Conservation (phyloP, 768 basidiomycete genomes). For the Leccinum sublutescens region DNA sequence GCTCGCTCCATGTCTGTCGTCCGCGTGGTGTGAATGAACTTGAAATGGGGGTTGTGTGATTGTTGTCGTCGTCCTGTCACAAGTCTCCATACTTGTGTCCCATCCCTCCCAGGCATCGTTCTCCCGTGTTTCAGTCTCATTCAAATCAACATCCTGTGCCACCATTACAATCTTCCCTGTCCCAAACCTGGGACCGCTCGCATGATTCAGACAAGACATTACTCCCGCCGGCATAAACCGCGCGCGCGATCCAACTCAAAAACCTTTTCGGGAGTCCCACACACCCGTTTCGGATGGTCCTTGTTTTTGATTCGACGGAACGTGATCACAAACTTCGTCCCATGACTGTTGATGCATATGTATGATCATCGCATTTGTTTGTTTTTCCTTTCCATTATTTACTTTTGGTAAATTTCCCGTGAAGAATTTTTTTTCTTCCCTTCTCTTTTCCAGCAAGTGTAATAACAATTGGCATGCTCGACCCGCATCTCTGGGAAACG, state of each 20-base stretch:
- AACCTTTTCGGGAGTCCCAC: neutral
- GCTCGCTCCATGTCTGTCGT: conserved; percentile 26
- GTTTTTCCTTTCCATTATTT: conserved; percentile 22
- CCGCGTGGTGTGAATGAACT: conserved; percentile 15
- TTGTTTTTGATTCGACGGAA: conserved; percentile 2
- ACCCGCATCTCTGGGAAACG: conserved; percentile 26
- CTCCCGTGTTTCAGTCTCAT: conserved; percentile 23
- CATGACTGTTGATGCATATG: neutral
- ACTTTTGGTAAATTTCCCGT: conserved; percentile 9
- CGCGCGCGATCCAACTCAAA: conserved; percentile 2
- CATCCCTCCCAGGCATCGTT: conserved; percentile 19
- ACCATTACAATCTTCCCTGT: conserved; percentile 4
- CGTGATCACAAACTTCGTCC: conserved; percentile 3
- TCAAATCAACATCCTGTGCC: conserved; percentile 7
- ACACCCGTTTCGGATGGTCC: conserved; percentile 11
- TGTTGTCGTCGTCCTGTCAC: conserved; percentile 12
- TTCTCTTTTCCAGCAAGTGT: neutral
- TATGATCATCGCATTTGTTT: conserved; percentile 2
- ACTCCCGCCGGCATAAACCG: conserved; percentile 12
- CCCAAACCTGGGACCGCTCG: conserved; percentile 5
- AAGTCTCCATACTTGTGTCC: conserved; percentile 12
- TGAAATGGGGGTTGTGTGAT: neutral
- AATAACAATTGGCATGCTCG: conserved; percentile 2
- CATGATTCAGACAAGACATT: conserved; percentile 9
- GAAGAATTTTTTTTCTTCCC: conserved; percentile 15